Percentiles rank a stretch among this genome's conserved stretches.
These are phyloP conservation scores for Chaetomiaceae sp. DNA, from an alignment of 2,329 filamentous ascomycete species.

Conservation along the genomic window DNA sequence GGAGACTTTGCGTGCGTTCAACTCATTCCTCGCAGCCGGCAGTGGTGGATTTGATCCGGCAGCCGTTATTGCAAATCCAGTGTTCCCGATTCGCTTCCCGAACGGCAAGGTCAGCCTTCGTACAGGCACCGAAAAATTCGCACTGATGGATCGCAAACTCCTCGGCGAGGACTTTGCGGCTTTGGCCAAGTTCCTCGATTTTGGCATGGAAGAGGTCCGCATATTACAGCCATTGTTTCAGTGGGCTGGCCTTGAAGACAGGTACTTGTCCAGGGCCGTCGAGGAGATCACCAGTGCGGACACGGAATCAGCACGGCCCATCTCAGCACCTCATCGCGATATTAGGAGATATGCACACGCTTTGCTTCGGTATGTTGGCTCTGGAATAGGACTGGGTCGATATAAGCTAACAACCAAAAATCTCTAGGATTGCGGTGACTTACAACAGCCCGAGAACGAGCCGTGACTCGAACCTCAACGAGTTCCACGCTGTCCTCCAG, in stretches of 20 bases:
- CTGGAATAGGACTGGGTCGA: not conserved
- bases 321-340: slow-evolving; percentile 26
- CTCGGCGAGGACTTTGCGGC: no score
- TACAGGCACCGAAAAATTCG: no score
- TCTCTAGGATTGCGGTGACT: slow-evolving; percentile 5
- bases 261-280: slow-evolving; percentile 32
- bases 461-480: not conserved
- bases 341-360: slow-evolving; percentile 6
- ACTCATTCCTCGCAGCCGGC: no score
- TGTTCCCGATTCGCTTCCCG: no score
- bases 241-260: slow-evolving; percentile 31
- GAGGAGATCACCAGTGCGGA: slow-evolving; percentile 31
- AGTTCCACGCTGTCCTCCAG: slow-evolving; percentile 2
- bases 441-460: slow-evolving; percentile 7
- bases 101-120: no score
- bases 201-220: slow-evolving; percentile 31
- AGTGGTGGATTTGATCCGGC: no score
- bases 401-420: not conserved
- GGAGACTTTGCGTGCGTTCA: no score
- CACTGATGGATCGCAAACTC: no score
- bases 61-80: no score
- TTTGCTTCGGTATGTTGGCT: slow-evolving; percentile 9
- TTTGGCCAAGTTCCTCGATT: slow-evolving; percentile 34
- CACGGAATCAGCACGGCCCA: slow-evolving; percentile 9
- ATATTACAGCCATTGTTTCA: slow-evolving; percentile 30